These are phyloP conservation scores for Kodamaea sp. DNA, from an alignment of 1,139 yeast genomes.

Conservation along the genomic window DNA sequence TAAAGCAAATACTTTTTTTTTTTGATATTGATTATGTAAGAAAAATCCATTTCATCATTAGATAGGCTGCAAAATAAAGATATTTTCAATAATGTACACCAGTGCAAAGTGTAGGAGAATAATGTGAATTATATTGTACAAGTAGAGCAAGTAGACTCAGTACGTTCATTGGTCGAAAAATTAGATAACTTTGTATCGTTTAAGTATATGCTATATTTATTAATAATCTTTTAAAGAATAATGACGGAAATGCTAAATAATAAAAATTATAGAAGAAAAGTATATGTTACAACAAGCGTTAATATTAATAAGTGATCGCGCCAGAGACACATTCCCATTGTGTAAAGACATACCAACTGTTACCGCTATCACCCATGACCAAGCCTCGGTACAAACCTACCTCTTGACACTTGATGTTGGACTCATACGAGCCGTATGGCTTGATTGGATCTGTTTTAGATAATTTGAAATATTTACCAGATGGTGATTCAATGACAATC, in stretches of 20 bases:
- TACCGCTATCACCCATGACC: constrained; percentile 73
- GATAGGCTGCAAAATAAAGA: too few relatives aligned
- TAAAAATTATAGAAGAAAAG: neutral
- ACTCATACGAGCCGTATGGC: constrained; percentile 56
- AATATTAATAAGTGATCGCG: constrained; percentile 11
- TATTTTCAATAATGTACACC: too few relatives aligned
- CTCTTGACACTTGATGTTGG: constrained; percentile 60
- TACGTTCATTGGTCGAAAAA: too few relatives aligned
- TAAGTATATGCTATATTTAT: too few relatives aligned
- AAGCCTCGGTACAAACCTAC: constrained; percentile 80
- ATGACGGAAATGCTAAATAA: neutral
- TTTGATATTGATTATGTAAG: too few relatives aligned
- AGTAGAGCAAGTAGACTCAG: too few relatives aligned
- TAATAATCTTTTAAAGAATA: too few relatives aligned
- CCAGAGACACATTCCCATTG: constrained; percentile 71
- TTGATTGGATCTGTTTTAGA: constrained; percentile 41
- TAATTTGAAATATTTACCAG: constrained; percentile 71
- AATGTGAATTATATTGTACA: too few relatives aligned
- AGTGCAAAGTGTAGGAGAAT: too few relatives aligned
- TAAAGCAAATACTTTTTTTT: too few relatives aligned
- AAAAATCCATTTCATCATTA: too few relatives aligned
- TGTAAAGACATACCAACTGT: constrained; percentile 86
- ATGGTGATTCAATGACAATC: constrained; percentile 76
- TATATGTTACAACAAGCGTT: neutral
- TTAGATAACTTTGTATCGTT: too few relatives aligned